Evolutionary conservation across 148 eudicot species (phyloP).

Genomic region (Pouteria glomerata): DNA sequence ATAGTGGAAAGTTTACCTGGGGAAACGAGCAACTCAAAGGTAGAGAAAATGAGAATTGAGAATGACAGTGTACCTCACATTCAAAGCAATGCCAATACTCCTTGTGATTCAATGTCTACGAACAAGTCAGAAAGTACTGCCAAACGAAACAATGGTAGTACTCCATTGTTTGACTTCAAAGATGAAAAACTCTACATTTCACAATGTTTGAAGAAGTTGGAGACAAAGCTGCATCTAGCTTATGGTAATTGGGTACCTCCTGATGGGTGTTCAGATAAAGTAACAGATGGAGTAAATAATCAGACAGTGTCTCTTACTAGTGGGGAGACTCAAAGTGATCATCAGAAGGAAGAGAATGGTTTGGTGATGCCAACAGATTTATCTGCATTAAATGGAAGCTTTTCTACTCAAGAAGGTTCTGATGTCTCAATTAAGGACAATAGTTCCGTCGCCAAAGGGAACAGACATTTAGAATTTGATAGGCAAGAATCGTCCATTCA

Average conservation of each 20-base stretch:
- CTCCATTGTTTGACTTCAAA: constrained; percentile 16
- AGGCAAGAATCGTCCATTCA: background rate
- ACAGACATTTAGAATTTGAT: constrained; percentile 8
- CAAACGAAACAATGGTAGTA: background rate
- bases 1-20: constrained; percentile 16
- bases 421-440: constrained; percentile 10
- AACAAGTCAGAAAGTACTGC: background rate
- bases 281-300: background rate
- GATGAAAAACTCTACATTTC: constrained; percentile 28
- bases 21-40: constrained; percentile 15
- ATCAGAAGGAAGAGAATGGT: constrained; percentile 15
- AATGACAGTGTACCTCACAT: background rate
- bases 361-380: constrained; percentile 6
- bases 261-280: background rate
- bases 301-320: background rate
- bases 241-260: background rate
- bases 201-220: constrained; percentile 27
- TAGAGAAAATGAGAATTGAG: background rate
- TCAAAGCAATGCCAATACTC: background rate
- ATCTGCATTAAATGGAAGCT: constrained; percentile 9
- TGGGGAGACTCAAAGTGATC: background rate
- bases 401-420: constrained; percentile 1
- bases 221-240: constrained; percentile 23
- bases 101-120: background rate
- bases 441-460: constrained; percentile 9